Evolutionary conservation across 2,329 filamentous ascomycete genomes (phyloP), one percentile per base, ranked within the genome.

Genomic region (Cadophora gregata): DNA sequence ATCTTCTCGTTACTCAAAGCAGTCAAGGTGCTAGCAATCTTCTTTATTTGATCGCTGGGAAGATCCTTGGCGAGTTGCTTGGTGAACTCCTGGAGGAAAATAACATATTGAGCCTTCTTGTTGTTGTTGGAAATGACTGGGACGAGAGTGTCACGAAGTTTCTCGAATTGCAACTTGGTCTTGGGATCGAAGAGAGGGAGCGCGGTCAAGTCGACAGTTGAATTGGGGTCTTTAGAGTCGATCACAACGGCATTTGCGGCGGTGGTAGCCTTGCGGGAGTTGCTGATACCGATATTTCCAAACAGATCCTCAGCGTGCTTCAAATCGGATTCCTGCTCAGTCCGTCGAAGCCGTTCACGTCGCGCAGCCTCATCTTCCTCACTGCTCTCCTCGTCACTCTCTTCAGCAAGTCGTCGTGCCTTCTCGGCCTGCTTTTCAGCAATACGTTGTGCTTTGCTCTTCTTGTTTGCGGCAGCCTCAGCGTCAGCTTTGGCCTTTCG

Each of bases 1-100:
- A 98, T 90, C 86, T 97, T 97, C 87, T 98, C 96, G 79, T 99
- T 99, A 78, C 93, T 87, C 65, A 97, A 85, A 5, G 93, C 90
- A n/a, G 94, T 97, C 76, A 99, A 81, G 5, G 87, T 86, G 79
- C 92, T 96, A 14, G 93, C 88, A 72, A 97, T 88, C 85, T 98
- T 98, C 87, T 98, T 97, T 81, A 98, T 94, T 82, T 98, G 93
- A 65, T 96, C 90, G 78, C 93, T 97, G 16, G 91, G 89, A 72
- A 99, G 81, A 31, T 97, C 94, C 81, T 93, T 94, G 74, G 90
- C 88, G 53, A 98, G 86, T 76, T 93, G 89, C 84, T 97, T 97
- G 71, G 87, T 81, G 76, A 99, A 96, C 76, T 98, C 96, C 79
- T 95, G 92, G 65, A 97, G 84, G 85, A 97, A 98, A 51, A 97